Evolutionary conservation across 768 basidiomycete species (phyloP).

Genomic region (Amyloporia xantha): DNA sequence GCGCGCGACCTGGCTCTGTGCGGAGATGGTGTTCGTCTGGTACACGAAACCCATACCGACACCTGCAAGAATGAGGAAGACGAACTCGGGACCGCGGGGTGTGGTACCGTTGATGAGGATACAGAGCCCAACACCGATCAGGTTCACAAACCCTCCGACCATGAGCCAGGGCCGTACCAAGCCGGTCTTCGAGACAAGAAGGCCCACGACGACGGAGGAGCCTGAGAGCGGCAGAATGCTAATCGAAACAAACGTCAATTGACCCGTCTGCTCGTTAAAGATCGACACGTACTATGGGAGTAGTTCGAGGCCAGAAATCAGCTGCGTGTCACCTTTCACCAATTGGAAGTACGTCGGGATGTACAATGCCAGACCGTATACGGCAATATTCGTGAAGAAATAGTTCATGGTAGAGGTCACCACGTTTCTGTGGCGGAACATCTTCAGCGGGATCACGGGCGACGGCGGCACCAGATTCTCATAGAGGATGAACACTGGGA

Average conservation of each 20-base stretch:
- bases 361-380: conserved; percentile 4
- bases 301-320: conserved; percentile 3
- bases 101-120: conserved; percentile 4
- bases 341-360: conserved; percentile 5
- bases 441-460: conserved; percentile 3
- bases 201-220: conserved; percentile 1
- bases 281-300: conserved; percentile 2
- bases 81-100: conserved; percentile 3
- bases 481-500: conserved; percentile 16
- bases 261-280: no score
- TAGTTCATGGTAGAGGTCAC: conserved; percentile 1
- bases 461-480: conserved; percentile 10
- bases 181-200: conserved; percentile 2
- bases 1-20: conserved; percentile 5
- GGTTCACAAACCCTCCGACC: conserved; percentile 1
- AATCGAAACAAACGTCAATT: no score
- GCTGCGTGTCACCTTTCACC: conserved; percentile 2
- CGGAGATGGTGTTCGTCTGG: conserved; percentile 6
- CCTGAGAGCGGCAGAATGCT: conserved; percentile 1
- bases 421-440: conserved; percentile 3
- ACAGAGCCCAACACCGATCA: not conserved
- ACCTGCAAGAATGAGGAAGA: conserved; percentile 2
- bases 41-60: conserved; percentile 4
- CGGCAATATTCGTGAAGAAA: conserved; percentile 3
- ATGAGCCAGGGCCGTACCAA: conserved; percentile 2